Conservation (phyloP, 352 stramenopile species). For the Plasmopara muralis region DNA sequence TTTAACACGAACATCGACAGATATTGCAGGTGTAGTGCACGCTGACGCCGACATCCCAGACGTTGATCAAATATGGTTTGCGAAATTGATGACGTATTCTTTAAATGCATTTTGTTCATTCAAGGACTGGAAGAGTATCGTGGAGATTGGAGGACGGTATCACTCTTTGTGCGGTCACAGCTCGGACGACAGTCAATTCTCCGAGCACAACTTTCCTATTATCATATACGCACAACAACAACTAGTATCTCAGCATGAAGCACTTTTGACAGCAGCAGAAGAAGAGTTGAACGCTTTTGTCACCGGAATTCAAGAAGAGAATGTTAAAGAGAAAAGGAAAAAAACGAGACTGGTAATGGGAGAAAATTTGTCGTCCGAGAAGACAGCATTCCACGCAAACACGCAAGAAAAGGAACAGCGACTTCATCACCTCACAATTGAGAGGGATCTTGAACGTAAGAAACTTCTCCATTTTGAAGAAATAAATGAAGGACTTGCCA, state of each 20-base stretch:
- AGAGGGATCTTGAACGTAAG: slow-evolving; percentile 18
- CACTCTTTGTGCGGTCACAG: slow-evolving; percentile 28
- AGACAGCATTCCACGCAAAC: slow-evolving; percentile 45
- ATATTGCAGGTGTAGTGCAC: slow-evolving; percentile 32
- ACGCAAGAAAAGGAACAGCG: slow-evolving; percentile 34
- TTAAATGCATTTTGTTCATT: slow-evolving; percentile 27
- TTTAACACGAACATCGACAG: slow-evolving; percentile 6
- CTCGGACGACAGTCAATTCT: slow-evolving; percentile 38
- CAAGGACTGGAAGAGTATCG: slow-evolving; percentile 50
- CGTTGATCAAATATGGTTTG: slow-evolving; percentile 47
- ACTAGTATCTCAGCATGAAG: slow-evolving; percentile 34
- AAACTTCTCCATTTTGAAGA: slow-evolving; percentile 22
- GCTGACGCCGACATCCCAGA: slow-evolving; percentile 28
- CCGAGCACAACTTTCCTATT: slow-evolving; percentile 46
- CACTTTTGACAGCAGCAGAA: slow-evolving; percentile 24
- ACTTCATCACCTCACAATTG: slow-evolving; percentile 24
- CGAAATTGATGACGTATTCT: slow-evolving; percentile 33
- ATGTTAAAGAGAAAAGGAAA: slow-evolving; percentile 79
- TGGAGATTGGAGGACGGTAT: slow-evolving; percentile 48
- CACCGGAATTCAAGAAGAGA: slow-evolving; percentile 43
- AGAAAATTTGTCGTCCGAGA: slow-evolving; percentile 51
- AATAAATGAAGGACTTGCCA: slow-evolving; percentile 26
- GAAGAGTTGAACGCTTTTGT: slow-evolving; percentile 30
- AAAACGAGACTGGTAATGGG: slow-evolving; percentile 71
- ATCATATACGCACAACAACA: slow-evolving; percentile 62